These are phyloP conservation scores for Aspergillus transmontanensis DNA, from an alignment of 2,329 filamentous ascomycete species.

Conservation along the genomic window DNA sequence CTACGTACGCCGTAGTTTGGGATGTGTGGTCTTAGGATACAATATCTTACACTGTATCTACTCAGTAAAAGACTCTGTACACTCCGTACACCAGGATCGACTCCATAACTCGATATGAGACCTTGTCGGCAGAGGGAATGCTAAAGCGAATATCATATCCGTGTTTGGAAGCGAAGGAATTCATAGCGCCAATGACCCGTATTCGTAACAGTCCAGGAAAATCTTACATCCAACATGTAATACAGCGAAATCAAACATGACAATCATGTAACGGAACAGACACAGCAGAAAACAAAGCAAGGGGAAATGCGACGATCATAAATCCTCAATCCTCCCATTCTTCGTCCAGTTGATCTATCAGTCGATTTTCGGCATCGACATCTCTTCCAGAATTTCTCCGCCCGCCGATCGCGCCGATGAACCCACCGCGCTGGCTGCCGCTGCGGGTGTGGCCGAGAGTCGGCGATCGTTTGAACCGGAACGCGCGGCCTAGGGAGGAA, in stretches of 20 bases:
- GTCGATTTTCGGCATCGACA: slow-evolving; percentile 82
- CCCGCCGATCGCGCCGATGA: slow-evolving; percentile 41
- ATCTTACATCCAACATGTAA: neutral
- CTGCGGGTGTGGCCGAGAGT: slow-evolving; percentile 39
- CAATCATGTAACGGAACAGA: neutral
- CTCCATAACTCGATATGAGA: neutral
- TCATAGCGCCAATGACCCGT: neutral
- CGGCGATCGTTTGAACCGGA: slow-evolving; percentile 39
- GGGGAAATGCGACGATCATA: neutral
- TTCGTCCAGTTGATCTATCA: slow-evolving; percentile 95
- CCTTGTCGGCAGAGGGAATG: neutral
- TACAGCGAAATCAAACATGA: neutral
- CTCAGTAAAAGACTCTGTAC: neutral
- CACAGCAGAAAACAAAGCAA: neutral
- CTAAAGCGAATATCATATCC: neutral
- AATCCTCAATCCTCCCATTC: slow-evolving; percentile 78
- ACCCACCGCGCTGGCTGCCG: slow-evolving; percentile 29
- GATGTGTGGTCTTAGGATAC: neutral
- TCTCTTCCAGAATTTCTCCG: slow-evolving; percentile 27
- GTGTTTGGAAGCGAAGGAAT: neutral
- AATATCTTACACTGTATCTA: neutral
- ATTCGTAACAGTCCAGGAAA: neutral
- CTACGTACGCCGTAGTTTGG: no score
- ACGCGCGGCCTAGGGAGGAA: slow-evolving; percentile 45
- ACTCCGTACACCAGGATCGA: neutral